Percentiles rank a stretch among this genome's conserved stretches.
Conservation (phyloP, 2,329 filamentous ascomycete genomes). For the Madurella fahalii region DNA sequence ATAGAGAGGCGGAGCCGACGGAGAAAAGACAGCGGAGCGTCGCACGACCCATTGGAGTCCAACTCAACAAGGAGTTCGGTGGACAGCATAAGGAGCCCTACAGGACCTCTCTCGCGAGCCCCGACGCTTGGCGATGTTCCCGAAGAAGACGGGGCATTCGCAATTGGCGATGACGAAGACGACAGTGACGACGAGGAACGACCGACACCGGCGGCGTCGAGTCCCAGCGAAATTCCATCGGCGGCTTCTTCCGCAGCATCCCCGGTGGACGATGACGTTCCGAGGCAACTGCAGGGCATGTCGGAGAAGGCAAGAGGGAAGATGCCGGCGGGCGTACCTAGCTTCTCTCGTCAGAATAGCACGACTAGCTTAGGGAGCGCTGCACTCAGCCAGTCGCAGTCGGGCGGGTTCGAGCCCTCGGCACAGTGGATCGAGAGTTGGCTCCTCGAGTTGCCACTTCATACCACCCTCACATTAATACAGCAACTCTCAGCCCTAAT, state of each 20-base stretch:
- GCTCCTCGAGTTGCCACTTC: slow-evolving; percentile 86
- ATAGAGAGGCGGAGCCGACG: slow-evolving; percentile 74
- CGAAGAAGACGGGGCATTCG: slow-evolving; percentile 76
- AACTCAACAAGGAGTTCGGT: slow-evolving; percentile 57
- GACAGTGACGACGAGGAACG: slow-evolving; percentile 48
- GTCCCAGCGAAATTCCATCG: slow-evolving; percentile 58
- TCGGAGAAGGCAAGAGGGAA: slow-evolving; percentile 96
- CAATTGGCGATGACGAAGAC: slow-evolving; percentile 78
- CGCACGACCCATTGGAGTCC: slow-evolving; percentile 47
- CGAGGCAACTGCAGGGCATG: slow-evolving; percentile 82
- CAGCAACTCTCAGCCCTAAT: slow-evolving; percentile 59
- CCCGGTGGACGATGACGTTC: slow-evolving; percentile 70
- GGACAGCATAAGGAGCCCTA: slow-evolving; percentile 65
- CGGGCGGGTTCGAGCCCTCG: slow-evolving; percentile 70
- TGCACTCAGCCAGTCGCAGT: slow-evolving; percentile 51
- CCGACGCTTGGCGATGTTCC: slow-evolving; percentile 63
- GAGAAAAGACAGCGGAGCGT: slow-evolving; percentile 58
- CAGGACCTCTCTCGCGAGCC: slow-evolving; percentile 47
- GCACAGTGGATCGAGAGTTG: slow-evolving; percentile 86
- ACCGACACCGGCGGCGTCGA: slow-evolving; percentile 58
- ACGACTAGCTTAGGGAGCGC: slow-evolving; percentile 72
- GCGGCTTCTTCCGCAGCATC: slow-evolving; percentile 66
- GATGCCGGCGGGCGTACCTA: slow-evolving; percentile 77
- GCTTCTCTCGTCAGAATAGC: slow-evolving; percentile 87
- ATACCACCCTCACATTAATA: slow-evolving; percentile 77